Conservation (phyloP, 805 yeast species). For the Isabelozyma gotoi region DNA sequence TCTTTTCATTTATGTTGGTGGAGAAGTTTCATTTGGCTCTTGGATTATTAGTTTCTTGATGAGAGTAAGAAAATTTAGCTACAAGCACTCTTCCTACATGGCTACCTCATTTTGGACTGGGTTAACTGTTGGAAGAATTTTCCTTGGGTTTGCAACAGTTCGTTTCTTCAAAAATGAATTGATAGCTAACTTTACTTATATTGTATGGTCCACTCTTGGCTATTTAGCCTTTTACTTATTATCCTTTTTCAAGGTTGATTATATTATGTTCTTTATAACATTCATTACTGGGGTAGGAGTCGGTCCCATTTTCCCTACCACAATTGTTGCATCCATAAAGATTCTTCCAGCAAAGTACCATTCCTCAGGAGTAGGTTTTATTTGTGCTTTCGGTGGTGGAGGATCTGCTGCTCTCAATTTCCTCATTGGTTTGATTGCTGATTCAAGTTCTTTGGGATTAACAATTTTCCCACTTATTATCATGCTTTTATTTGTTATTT, state of each 20-base stretch:
- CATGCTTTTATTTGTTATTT: conserved; percentile 19
- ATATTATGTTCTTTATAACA: conserved; percentile 34
- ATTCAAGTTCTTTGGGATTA: conserved; percentile 32
- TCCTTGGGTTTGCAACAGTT: conserved; percentile 54
- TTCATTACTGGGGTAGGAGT: conserved; percentile 47
- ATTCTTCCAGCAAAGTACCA: conserved; percentile 60
- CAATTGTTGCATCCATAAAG: conserved; percentile 62
- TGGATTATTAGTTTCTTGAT: conserved; percentile 52
- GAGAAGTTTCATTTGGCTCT: conserved; percentile 52
- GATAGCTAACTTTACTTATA: conserved; percentile 42
- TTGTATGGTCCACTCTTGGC: conserved; percentile 28
- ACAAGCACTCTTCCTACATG: conserved; percentile 42
- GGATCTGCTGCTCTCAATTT: conserved; percentile 81
- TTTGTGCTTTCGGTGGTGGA: conserved; percentile 78
- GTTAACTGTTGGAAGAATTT: conserved; percentile 48
- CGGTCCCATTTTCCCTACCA: conserved; percentile 65
- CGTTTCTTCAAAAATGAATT: conserved; percentile 47
- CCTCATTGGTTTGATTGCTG: conserved; percentile 51
- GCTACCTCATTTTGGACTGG: conserved; percentile 55
- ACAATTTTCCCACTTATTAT: conserved; percentile 31
- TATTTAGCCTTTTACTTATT: conserved; percentile 25
- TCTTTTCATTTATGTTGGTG: conserved; percentile 51
- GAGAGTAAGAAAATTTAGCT: conserved; percentile 36
- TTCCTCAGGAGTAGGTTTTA: conserved; percentile 68
- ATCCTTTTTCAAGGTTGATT: conserved; percentile 23